A percentile compares a stretch with the other conserved stretches of the same genome.
These are phyloP conservation scores for Brassica cretica DNA, from an alignment of 345 rosid species.

Conservation along the genomic window DNA sequence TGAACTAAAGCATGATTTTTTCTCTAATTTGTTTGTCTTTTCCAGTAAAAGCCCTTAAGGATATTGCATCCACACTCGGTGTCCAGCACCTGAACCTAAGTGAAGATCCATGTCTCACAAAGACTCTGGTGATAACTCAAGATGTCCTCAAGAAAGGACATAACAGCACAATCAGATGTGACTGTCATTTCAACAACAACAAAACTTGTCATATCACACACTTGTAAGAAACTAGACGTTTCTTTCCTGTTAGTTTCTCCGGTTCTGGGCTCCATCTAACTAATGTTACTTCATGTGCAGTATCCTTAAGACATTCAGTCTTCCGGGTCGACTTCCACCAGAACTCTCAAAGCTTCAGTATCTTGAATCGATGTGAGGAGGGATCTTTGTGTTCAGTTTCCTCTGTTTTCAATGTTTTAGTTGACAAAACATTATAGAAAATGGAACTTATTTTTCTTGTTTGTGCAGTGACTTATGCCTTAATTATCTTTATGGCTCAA, in stretches of 20 bases:
- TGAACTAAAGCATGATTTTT: background rate
- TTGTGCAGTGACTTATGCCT: constrained; percentile 58
- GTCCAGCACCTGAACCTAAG: constrained; percentile 28
- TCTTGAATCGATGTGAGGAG: constrained; percentile 55
- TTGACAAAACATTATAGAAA: background rate
- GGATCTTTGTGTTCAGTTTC: background rate
- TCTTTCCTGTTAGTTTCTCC: no score
- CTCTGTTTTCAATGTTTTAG: background rate
- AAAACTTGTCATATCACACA: constrained; percentile 38
- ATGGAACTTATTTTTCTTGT: background rate
- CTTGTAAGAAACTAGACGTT: constrained; percentile 25
- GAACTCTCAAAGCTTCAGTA: constrained; percentile 56
- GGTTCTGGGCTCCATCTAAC: background rate
- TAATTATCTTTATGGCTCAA: constrained; percentile 57
- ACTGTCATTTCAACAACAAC: constrained; percentile 36
- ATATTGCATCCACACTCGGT: constrained; percentile 19
- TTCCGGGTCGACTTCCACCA: constrained; percentile 70
- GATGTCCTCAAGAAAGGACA: constrained; percentile 24
- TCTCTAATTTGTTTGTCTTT: background rate
- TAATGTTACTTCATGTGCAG: constrained; percentile 38
- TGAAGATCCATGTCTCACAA: constrained; percentile 42
- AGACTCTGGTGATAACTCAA: constrained; percentile 35
- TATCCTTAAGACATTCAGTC: constrained; percentile 49
- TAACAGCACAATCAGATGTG: constrained; percentile 38
- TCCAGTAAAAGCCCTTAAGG: background rate